Conservation (phyloP, 768 basidiomycete genomes). For the Kwoniella pini region DNA sequence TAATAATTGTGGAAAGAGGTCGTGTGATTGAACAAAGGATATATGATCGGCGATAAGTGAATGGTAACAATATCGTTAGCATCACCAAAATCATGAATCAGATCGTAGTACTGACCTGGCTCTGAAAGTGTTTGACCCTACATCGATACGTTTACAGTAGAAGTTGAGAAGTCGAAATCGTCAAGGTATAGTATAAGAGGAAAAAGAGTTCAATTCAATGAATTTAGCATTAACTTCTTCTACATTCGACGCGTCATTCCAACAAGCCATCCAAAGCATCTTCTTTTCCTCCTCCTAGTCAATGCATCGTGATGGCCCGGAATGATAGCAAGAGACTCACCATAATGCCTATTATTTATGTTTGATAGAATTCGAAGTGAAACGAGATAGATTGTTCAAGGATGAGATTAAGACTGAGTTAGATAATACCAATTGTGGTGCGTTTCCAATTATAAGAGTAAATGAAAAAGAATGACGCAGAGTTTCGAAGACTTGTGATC, state of each 20-base stretch:
- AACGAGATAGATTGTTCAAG: too few species aligned
- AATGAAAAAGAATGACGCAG: neutral
- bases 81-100: neutral
- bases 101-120: slow-evolving; percentile 39
- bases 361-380: too few species aligned
- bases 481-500: neutral
- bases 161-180: slow-evolving; percentile 6
- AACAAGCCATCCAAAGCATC: neutral
- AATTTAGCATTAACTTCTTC: slow-evolving; percentile 11
- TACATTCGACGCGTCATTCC: slow-evolving; percentile 24
- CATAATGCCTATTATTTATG: too few species aligned
- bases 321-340: too few species aligned
- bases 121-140: slow-evolving; percentile 55
- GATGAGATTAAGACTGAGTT: neutral
- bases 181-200: too few species aligned
- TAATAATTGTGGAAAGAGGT: neutral
- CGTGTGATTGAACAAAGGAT: slow-evolving; percentile 1
- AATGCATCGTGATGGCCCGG: too few species aligned
- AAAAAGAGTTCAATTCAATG: slow-evolving; percentile 5
- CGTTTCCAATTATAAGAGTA: neutral
- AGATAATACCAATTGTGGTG: neutral
- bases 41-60: neutral
- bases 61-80: neutral
- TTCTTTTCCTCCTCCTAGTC: neutral
- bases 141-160: neutral